Base-by-base conservation (phyloP, 768 basidiomycete species). In the Trametes villosa region DNA sequence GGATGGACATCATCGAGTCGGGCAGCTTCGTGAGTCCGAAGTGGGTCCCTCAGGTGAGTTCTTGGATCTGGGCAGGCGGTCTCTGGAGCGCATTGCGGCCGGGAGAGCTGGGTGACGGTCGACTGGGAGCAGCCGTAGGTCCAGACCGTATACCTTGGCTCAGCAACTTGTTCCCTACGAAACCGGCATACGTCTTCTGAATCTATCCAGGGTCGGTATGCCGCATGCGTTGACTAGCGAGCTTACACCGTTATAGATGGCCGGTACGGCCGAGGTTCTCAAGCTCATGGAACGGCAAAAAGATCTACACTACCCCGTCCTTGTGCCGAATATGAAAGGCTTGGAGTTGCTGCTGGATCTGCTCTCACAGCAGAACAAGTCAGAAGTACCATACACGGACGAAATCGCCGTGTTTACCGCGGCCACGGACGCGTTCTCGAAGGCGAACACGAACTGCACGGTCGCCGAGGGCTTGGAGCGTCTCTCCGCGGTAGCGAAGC, bases 21-120 rank as follows among this genome's bases (percentile, higher is more conserved):
- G 94, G 94, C 8, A 93, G 92, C 71, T 94, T 96, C 70, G 94
- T 96, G 59, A 92, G 92, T 72, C 91, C 91, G 0, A 94, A 94
- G 74, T 93, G 93, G 90, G 90, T 96, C 26, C 94, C 94, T 0
- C 94, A 96, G 84, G 94, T 86, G 62, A 59, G 73, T 68, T n/a
- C 15, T 31, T 33, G 31, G 51, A 17, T 20, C 17, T 30, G 24
- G 5, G 13, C n/a, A 38, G 36, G n/a, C 36, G 51, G 15, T 6
- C n/a, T 3, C 4, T 20, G 34, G 15, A 30, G 6, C 29, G 29
- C n/a, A 22, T 45, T 45, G 22, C 15, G 41, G 3, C 4, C 22
- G 7, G 3, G 11, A 42, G 9, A 42, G 11, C 11, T 12, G 3
- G 3, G n/a, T 12, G 36, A 13, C n/a, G n/a, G n/a, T n/a, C n/a